Percentiles rank a stretch among this genome's conserved stretches.
Conservation (phyloP, 768 basidiomycete genomes). For the Imleria badia region DNA sequence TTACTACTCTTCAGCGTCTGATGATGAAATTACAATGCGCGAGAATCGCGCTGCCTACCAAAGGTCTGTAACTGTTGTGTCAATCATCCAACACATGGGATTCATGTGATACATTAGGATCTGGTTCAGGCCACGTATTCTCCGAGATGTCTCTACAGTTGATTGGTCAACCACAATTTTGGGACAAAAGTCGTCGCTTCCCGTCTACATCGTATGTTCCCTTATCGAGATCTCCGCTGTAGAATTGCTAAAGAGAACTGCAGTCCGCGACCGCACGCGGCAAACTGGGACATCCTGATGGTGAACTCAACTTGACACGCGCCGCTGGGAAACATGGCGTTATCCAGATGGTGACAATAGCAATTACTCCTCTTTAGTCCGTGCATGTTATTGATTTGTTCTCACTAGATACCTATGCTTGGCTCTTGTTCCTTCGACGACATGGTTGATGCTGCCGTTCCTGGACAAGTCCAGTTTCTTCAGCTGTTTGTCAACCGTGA, state of each 20-base stretch:
- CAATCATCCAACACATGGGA: not conserved
- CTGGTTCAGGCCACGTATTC: slow-evolving; percentile 86
- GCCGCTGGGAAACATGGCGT: slow-evolving; percentile 75
- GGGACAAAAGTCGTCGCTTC: slow-evolving; percentile 71
- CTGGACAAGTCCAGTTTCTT: slow-evolving; percentile 76
- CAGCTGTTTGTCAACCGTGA: slow-evolving; percentile 91
- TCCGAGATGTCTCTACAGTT: slow-evolving; percentile 78
- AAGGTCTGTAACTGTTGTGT: slow-evolving; percentile 41
- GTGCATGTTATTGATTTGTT: slow-evolving; percentile 19
- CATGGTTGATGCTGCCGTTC: slow-evolving; percentile 75
- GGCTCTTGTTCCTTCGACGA: slow-evolving; percentile 94
- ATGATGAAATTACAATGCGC: slow-evolving; percentile 85
- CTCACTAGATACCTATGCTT: slow-evolving; percentile 87
- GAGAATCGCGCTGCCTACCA: slow-evolving; percentile 91
- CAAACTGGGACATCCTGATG: slow-evolving; percentile 92
- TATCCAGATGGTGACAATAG: slow-evolving; percentile 59
- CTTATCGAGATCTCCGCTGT: slow-evolving; percentile 24
- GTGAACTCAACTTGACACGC: slow-evolving; percentile 84
- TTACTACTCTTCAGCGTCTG: slow-evolving; percentile 89
- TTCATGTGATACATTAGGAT: slow-evolving; percentile 41
- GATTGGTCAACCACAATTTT: slow-evolving; percentile 82
- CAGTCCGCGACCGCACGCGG: slow-evolving; percentile 78
- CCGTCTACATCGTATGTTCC: slow-evolving; percentile 65
- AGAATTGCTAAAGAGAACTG: not conserved
- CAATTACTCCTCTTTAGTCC: not conserved